Conservation (phyloP, 2,329 filamentous ascomycete species). For the Elsinoe batatas region DNA sequence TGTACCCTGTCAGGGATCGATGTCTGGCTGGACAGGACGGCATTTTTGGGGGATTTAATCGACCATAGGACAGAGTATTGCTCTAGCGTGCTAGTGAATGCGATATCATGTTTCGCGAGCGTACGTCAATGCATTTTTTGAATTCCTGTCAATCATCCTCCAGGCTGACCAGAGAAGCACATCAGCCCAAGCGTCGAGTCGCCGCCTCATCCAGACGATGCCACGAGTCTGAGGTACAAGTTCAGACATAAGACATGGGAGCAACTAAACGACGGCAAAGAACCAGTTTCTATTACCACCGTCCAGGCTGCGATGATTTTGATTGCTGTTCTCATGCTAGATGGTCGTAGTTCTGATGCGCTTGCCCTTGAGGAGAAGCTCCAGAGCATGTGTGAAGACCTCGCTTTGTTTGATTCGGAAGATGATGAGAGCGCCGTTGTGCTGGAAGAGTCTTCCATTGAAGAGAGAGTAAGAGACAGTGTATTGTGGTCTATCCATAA, state of each 20-base stretch:
- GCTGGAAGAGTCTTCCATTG: neutral
- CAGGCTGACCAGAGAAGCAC: neutral
- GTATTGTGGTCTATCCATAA: neutral
- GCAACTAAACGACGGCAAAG: neutral
- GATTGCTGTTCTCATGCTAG: neutral
- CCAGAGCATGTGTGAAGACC: neutral
- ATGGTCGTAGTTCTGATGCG: neutral
- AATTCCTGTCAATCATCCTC: neutral
- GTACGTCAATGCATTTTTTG: neutral
- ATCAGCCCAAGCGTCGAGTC: neutral
- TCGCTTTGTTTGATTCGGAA: neutral
- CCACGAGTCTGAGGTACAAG: neutral
- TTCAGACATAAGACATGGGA: neutral
- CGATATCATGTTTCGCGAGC: neutral
- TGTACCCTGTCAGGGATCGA: neutral
- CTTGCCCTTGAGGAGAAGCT: neutral
- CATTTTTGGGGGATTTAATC: neutral
- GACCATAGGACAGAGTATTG: neutral
- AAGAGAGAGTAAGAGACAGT: neutral
- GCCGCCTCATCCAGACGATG: neutral
- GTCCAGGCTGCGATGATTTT: neutral
- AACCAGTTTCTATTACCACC: neutral
- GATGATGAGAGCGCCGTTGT: neutral
- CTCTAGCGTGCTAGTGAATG: slow-evolving; percentile 2
- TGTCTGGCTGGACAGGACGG: neutral